Evolutionary conservation across 805 yeast species (phyloP).

Genomic region (Yueomyces sp.): DNA sequence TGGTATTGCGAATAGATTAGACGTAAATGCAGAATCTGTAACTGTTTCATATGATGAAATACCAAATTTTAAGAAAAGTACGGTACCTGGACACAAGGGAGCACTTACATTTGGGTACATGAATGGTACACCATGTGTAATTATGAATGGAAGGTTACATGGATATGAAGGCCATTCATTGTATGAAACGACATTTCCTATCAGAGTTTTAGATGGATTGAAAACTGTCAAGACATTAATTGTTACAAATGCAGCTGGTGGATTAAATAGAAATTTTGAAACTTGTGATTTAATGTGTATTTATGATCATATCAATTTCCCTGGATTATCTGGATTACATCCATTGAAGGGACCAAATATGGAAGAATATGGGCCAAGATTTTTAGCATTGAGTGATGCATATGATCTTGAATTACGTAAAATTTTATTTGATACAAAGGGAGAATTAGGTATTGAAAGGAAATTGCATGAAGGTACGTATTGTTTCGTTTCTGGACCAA

Average conservation of each 20-base stretch:
- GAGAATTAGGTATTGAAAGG: constrained; percentile 37
- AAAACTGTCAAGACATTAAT: constrained; percentile 45
- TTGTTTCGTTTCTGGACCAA: constrained; percentile 80
- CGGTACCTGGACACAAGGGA: constrained; percentile 88
- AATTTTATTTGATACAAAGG: constrained; percentile 41
- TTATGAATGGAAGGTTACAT: constrained; percentile 91
- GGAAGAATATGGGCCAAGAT: constrained; percentile 70
- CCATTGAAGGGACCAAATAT: constrained; percentile 83
- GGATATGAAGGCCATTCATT: constrained; percentile 87
- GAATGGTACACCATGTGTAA: constrained; percentile 63
- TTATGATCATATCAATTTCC: constrained; percentile 78
- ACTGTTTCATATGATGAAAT: constrained; percentile 51
- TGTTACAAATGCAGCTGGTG: constrained; percentile 97
- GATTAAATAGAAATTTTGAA: constrained; percentile 47
- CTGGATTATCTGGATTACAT: constrained; percentile 82
- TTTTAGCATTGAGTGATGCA: constrained; percentile 80
- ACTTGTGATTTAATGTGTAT: constrained; percentile 90
- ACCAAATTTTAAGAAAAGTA: constrained; percentile 70
- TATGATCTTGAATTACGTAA: constrained; percentile 65
- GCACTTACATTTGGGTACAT: constrained; percentile 66
- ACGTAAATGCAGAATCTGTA: constrained; percentile 25
- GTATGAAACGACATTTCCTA: constrained; percentile 71
- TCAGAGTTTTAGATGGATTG: constrained; percentile 56
- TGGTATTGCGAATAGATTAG: constrained; percentile 49
- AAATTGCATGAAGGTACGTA: constrained; percentile 77